Base-by-base conservation (phyloP, 1,284 basidiomycete genomes). In the Sutorius eximius region DNA sequence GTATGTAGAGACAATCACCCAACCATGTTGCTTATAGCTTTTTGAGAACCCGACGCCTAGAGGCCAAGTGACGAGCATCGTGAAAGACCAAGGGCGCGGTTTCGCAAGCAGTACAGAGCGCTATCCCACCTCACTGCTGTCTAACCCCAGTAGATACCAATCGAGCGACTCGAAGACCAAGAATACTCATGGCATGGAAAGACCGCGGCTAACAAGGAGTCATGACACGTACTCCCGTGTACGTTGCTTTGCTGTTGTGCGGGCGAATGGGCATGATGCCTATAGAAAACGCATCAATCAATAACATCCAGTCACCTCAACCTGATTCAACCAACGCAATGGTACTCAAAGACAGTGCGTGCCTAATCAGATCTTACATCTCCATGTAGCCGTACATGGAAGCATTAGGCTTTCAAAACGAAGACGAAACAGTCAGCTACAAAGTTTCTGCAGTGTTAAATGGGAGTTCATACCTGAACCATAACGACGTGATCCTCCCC, bases 331-430 rank as follows among this genome's bases (percentile, higher is more conserved):
- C 9, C 9, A 27, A 51, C 3, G 4, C 12, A 15, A n/a, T 42
- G 29, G 9, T 20, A 32, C 24, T 41, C 22, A 18, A 41, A 34
- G 42, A 36, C 24, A 15, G 34, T 12, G 18, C 20, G 13, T 7
- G 67, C 69, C 22, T 61, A 68, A 51, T 75, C 66, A 13, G 64
- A 68, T 46, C 71, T 60, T 49, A 71, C 69, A 72, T 62, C 20
- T 67, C 56, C 58, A 72, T 67, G 42, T 68, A 68, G 12, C 61
- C 61, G 33, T 68, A 68, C 18, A 27, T 64, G 11, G 22, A 40
- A 37, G 45, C 29, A 18, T 27, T 11, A 9, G 55, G 30, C 68
- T 71, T 13, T 10, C 38, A 37, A 8, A 16, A 47, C 11, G 18
- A 11, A 49, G 45, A 34, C 12, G 32, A 47, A 40, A 34, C 20